A percentile compares a stretch with the other conserved stretches of the same genome.
These are phyloP conservation scores for Hansfordia pulvinata DNA, from an alignment of 2,329 filamentous ascomycete species.

Conservation along the genomic window DNA sequence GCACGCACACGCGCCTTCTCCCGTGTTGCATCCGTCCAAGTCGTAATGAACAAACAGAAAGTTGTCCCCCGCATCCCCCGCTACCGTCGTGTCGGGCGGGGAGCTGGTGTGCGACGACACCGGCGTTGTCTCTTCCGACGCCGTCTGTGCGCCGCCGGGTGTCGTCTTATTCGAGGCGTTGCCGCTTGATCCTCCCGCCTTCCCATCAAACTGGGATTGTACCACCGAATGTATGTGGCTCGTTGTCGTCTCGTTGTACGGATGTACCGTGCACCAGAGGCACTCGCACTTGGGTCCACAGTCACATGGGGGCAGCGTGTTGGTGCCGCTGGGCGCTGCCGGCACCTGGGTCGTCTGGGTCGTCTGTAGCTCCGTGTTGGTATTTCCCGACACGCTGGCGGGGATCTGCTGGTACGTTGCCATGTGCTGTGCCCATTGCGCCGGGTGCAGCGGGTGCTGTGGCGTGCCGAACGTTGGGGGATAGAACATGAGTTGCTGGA, in stretches of 20 bases:
- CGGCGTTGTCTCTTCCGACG: neutral
- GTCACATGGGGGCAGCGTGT: slow-evolving; percentile 33
- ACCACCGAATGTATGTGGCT: slow-evolving; percentile 18
- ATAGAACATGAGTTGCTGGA: slow-evolving; percentile 6
- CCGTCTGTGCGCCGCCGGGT: slow-evolving; percentile 12
- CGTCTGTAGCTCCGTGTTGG: too few relatives aligned
- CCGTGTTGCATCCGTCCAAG: too few relatives aligned
- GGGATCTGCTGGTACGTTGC: slow-evolving; percentile 3
- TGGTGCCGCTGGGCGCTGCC: slow-evolving; percentile 1
- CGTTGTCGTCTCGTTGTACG: slow-evolving; percentile 51
- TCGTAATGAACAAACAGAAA: slow-evolving; percentile 48
- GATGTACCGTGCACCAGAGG: slow-evolving; percentile 53
- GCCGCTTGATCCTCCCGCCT: slow-evolving; percentile 3
- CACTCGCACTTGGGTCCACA: slow-evolving; percentile 57
- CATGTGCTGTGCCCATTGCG: slow-evolving; percentile 8
- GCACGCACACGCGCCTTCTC: slow-evolving; percentile 31
- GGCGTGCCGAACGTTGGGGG: slow-evolving; percentile 6
- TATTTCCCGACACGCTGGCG: neutral
- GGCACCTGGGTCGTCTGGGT: slow-evolving; percentile 1
- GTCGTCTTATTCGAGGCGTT: slow-evolving; percentile 1
- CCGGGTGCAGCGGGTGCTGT: slow-evolving; percentile 10
- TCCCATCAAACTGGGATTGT: slow-evolving; percentile 10
- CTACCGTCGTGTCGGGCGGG: slow-evolving; percentile 31
- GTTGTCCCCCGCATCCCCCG: slow-evolving; percentile 34
- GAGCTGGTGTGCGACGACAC: slow-evolving; percentile 21